Percentiles rank a stretch among this genome's conserved stretches.
phyloP scores from a whole-genome alignment of 257 asterid species.

The Datura wrightii region DNA sequence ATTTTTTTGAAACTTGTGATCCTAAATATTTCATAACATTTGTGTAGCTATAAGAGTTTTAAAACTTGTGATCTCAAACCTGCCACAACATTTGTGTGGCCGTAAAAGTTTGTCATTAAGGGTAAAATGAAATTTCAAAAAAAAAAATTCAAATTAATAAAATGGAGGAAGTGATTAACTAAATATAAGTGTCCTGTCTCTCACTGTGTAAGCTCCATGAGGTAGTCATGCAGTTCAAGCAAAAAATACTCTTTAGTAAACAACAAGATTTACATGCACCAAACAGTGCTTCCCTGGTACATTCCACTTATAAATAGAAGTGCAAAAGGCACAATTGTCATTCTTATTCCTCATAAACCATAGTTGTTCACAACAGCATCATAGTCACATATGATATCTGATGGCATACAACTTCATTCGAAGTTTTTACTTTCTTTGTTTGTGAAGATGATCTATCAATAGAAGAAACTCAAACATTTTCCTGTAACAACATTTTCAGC shows the following conservation, averaged over 20 bases:
- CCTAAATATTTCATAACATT: neutral
- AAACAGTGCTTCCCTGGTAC: neutral
- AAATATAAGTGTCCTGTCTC: neutral
- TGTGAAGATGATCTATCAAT: conserved; percentile 15
- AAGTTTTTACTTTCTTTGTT: neutral
- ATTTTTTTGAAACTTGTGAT: neutral
- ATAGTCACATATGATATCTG: neutral
- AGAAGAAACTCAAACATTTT: conserved; percentile 9
- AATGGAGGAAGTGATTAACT: neutral
- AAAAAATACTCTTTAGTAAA: neutral
- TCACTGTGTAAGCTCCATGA: neutral
- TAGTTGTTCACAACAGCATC: neutral
- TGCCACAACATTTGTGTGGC: neutral
- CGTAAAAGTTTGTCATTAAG: neutral
- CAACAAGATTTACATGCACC: conserved; percentile 1
- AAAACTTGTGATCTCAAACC: neutral
- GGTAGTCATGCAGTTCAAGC: neutral
- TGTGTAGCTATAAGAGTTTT: neutral
- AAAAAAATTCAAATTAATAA: neutral
- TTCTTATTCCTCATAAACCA: neutral
- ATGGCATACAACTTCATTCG: neutral
- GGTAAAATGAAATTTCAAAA: neutral
- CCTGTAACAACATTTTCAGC: neutral
- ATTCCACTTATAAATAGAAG: neutral
- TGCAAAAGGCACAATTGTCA: neutral